A percentile compares a stretch with the other conserved stretches of the same genome.
Conservation (phyloP, 2,329 filamentous ascomycete genomes). For the Fusarium aywerte region DNA sequence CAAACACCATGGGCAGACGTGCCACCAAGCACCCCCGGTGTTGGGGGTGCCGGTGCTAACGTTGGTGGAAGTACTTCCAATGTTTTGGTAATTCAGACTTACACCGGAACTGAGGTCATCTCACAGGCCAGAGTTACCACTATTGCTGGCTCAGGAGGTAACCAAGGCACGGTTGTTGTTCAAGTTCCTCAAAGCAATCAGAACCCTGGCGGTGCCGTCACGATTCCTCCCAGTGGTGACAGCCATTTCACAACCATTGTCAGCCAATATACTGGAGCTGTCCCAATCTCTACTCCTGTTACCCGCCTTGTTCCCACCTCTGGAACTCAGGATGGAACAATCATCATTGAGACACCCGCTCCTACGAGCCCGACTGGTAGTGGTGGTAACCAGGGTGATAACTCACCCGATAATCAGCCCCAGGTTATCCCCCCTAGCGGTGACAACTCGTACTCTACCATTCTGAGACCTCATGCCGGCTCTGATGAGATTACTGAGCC, state of each 20-base stretch:
- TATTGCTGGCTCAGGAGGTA: constrained; percentile 12
- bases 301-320: constrained; percentile 31
- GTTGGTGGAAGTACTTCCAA: constrained; percentile 16
- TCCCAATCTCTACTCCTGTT: constrained; percentile 23
- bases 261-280: constrained; percentile 20
- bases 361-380: constrained; percentile 5
- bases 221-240: constrained; percentile 28
- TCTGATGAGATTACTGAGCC: constrained; percentile 28
- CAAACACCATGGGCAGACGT: constrained; percentile 36
- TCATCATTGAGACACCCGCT: constrained; percentile 33
- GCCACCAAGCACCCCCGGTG: constrained; percentile 22
- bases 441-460: constrained; percentile 20
- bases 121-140: constrained; percentile 24
- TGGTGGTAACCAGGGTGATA: background rate
- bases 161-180: constrained; percentile 28
- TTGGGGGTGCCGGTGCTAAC: background rate
- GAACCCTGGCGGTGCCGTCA: constrained; percentile 21
- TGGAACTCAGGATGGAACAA: constrained; percentile 25
- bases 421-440: constrained; percentile 27
- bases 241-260: constrained; percentile 33
- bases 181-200: constrained; percentile 30
- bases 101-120: constrained; percentile 30
- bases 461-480: constrained; percentile 25
- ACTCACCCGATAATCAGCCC: constrained; percentile 11
- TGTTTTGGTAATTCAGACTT: constrained; percentile 31